Conservation (phyloP, 2,329 filamentous ascomycete species). For the Venturia effusa region DNA sequence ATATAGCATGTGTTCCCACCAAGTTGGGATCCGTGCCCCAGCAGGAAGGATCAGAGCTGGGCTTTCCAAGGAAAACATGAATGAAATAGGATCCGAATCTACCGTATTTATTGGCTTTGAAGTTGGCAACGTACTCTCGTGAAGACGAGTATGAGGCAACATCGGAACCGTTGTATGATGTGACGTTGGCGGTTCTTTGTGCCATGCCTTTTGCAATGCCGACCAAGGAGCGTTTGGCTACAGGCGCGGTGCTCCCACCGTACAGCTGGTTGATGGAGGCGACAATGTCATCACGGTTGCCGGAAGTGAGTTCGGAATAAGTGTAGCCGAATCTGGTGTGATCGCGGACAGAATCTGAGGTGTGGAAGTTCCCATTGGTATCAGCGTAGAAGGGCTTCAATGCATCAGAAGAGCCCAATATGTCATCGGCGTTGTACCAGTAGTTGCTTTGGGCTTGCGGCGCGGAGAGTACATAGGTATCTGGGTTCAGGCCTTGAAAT, state of each 20-base stretch:
- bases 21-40: conserved; percentile 48
- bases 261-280: conserved; percentile 51
- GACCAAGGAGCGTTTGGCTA: neutral
- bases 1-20: conserved; percentile 48
- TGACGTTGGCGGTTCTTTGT: neutral
- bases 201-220: conserved; percentile 2
- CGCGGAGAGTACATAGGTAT: conserved; percentile 52
- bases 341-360: conserved; percentile 49
- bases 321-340: conserved; percentile 59
- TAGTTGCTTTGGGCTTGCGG: conserved; percentile 46
- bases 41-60: conserved; percentile 30
- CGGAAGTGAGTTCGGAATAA: conserved; percentile 52
- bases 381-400: conserved; percentile 58
- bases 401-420: conserved; percentile 40
- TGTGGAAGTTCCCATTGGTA: conserved; percentile 53
- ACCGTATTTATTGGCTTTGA: conserved; percentile 50
- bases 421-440: conserved; percentile 43
- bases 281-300: conserved; percentile 32
- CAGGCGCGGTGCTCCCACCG: conserved; percentile 22
- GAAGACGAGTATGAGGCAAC: conserved; percentile 21
- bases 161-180: conserved; percentile 20
- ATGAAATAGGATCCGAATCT: conserved; percentile 49
- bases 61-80: conserved; percentile 55
- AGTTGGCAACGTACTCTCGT: conserved; percentile 55
- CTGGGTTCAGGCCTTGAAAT: conserved; percentile 65